Evolutionary conservation across 495 filamentous ascomycete genomes (phyloP), one percentile per base, ranked within the genome.

Genomic region (Pyrenula aspistea): DNA sequence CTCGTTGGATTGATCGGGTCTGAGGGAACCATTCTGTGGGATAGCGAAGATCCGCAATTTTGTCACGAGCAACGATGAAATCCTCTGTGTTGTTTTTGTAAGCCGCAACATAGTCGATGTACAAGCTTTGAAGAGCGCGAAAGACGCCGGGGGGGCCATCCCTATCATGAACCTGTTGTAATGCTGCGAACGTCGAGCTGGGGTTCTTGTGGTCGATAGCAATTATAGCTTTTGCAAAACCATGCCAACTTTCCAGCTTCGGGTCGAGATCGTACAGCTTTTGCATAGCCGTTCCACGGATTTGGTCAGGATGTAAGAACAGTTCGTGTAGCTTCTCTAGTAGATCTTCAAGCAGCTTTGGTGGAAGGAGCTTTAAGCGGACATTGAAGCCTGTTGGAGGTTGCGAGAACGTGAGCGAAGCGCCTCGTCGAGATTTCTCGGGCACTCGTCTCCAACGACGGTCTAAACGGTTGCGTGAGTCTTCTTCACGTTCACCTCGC

Each of bases 1-100:
- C 92, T 36, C 94, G 78, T 65, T 91, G 85, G 56, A 91, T 71
- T 20, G 81, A 73, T 53, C 94, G 80, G 21, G 94, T 87, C 3
- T 73, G 78, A 1, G 91, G 90, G 66, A 85, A 99, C 93, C 91
- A 96, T 64, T 96, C 93, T 53, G 81, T 77, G 0, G 94, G 94
- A 66, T 82, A 89, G 25, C 89, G 81, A 51, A 95, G 68, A 71
- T 97, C 89, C 19, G 88, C 58, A 23, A 82, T 53, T 51, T 81
- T 42, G 8, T 42, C 8, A 8, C 15, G 31, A 42, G 31, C 31
- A 4, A 42, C 31, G 31, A 8, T 42, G 4, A 8, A 4, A 42
- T 4, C 15, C 15, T 15, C 15, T 42, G 31, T 42, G 8, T 42
- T 15, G 8, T 42, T 15, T 15, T 42, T 42, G 4, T 15, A 8